Percentiles rank a stretch among this genome's conserved stretches.
Evolutionary conservation across 345 rosid genomes (phyloP).

Genomic region (Pelargonium nanum): DNA sequence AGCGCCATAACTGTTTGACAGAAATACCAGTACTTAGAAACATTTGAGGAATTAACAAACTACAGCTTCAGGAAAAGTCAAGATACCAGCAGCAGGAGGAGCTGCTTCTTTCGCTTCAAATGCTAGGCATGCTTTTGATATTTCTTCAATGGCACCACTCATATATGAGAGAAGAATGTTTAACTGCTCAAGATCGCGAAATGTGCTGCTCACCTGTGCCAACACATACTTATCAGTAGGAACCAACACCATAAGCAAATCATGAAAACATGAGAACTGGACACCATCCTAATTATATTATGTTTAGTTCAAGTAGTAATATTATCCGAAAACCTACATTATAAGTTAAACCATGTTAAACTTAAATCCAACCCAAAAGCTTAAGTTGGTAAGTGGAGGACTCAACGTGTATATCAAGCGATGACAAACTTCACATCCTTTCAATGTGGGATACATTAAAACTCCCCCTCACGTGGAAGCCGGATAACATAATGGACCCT

Average conservation of each 20-base stretch:
- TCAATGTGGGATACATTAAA: too few relatives aligned
- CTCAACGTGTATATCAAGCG: too few relatives aligned
- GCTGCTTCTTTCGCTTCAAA: conserved; percentile 89
- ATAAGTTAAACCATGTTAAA: too few relatives aligned
- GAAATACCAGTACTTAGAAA: conserved; percentile 19
- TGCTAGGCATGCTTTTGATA: conserved; percentile 82
- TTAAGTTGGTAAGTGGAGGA: too few relatives aligned
- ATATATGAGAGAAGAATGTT: conserved; percentile 60
- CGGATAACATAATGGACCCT: too few relatives aligned
- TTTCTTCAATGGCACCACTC: conserved; percentile 75
- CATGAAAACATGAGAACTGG: background rate
- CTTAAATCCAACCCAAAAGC: too few relatives aligned
- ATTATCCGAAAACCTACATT: background rate
- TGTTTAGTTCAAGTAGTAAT: background rate
- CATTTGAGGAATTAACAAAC: conserved; percentile 14
- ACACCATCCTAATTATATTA: background rate
- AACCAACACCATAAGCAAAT: conserved; percentile 6
- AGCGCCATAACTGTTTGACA: conserved; percentile 53
- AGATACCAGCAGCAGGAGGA: conserved; percentile 71
- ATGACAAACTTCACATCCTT: too few relatives aligned
- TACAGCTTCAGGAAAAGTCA: conserved; percentile 17
- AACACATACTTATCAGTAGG: conserved; percentile 13
- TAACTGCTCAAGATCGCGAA: conserved; percentile 75
- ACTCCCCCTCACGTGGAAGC: too few relatives aligned
- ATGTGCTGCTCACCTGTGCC: conserved; percentile 63